These are phyloP conservation scores for Dryadomyces quercivorus DNA, from an alignment of 2,329 filamentous ascomycete species.

Conservation along the genomic window DNA sequence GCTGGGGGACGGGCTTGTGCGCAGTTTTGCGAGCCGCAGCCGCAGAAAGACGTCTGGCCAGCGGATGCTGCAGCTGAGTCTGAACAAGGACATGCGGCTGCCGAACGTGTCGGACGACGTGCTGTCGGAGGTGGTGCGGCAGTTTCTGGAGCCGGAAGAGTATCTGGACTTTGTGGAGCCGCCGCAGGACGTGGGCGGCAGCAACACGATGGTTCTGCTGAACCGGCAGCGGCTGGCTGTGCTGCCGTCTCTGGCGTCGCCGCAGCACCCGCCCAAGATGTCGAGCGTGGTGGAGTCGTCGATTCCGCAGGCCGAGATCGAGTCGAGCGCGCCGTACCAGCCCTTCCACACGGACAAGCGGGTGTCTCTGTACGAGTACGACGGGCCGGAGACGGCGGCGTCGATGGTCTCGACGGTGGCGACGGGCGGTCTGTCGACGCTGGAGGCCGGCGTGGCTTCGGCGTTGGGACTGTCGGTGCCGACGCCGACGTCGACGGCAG, in stretches of 20 bases:
- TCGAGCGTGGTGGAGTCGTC: slow-evolving; percentile 45
- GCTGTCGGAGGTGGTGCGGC: slow-evolving; percentile 42
- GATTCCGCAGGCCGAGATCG: slow-evolving; percentile 73
- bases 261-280: slow-evolving; percentile 11
- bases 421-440: neutral
- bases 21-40: slow-evolving; percentile 50
- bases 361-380: slow-evolving; percentile 63
- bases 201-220: slow-evolving; percentile 41
- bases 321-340: slow-evolving; percentile 90
- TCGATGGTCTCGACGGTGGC: neutral
- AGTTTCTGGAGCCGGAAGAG: slow-evolving; percentile 44
- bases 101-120: slow-evolving; percentile 48
- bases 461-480: neutral
- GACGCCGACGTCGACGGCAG: neutral
- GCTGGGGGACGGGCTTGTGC: slow-evolving; percentile 52
- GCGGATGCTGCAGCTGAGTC: slow-evolving; percentile 39
- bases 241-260: slow-evolving; percentile 15
- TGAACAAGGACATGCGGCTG: slow-evolving; percentile 56
- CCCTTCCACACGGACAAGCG: slow-evolving; percentile 88
- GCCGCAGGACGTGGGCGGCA: slow-evolving; percentile 36
- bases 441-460: neutral
- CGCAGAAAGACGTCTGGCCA: slow-evolving; percentile 41
- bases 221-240: slow-evolving; percentile 23
- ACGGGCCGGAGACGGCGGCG: slow-evolving; percentile 7
- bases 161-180: slow-evolving; percentile 37